Base-by-base conservation (phyloP, 495 filamentous ascomycete species). In the Filosporella fistucella region DNA sequence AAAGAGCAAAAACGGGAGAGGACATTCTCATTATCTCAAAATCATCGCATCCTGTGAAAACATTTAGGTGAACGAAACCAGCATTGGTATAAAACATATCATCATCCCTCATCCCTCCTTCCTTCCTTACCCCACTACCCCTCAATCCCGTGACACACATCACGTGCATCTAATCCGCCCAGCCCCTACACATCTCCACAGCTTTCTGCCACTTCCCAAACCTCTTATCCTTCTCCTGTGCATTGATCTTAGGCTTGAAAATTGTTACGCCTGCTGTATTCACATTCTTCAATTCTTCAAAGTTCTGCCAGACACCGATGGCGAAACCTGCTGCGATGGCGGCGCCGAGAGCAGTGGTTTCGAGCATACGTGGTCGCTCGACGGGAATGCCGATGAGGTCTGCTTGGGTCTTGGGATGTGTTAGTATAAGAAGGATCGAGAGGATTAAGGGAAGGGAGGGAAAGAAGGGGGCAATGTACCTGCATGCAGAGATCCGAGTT, bases 401-500 rank as follows among this genome's bases (percentile, higher is more conserved):
- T 47, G 91, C 86, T 76, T 96, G 91, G 4, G 88, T 89, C 78
- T 95, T n/a, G n/a, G n/a, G n/a, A n/a, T n/a, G 17, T 21, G 2
- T 24, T n/a, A 18, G n/a, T 26, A 32, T 20, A 49, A 3, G 24
- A 12, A 29, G 8, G 7, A 18, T 5, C 10, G 8, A 17, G n/a
- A 37, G 20, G 14, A 12, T 22, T 10, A 30, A 23, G 11, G 12
- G 34, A 21, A 16, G 38, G 20, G 25, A 42, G 14, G 30, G n/a
- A n/a, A n/a, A n/a, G n/a, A n/a, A n/a, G n/a, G n/a, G n/a, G n/a
- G n/a, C n/a, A n/a, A 38, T 39, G 7, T 33, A 45, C 51, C 51
- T 54, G 91, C 91, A 96, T 96, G 74, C 86, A 91, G 47, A 96
- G 76, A 65, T 94, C 88, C 6, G 88, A 94, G 63, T 89, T 91